Base-by-base conservation (phyloP, 768 basidiomycete species). In the Termitomyces sp. region DNA sequence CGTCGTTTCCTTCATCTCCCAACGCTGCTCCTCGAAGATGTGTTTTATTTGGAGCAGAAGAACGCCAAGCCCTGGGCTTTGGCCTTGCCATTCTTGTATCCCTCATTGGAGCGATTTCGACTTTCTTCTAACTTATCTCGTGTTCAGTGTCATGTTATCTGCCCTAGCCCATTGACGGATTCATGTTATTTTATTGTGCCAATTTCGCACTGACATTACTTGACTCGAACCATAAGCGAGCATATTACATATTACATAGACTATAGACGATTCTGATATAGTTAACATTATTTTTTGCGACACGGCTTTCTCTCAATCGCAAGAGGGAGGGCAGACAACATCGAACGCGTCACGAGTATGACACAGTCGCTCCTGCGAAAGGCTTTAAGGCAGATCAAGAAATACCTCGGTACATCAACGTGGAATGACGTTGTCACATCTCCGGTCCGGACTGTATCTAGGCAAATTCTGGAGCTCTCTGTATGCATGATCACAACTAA, bases 1-100 rank as follows among this genome's bases (percentile, higher is more conserved):
- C 74, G 18, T 68, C 71, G 3, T 77, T 67, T 64, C 62, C 75
- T 1, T 61, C 68, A 26, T 38, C 59, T 5, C 54, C 62, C 24
- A 68, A 64, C 54, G 63, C 62, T 18, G 64, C 67, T 10, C 18
- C 52, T 22, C 60, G 32, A 18, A 47, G 55, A 28, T 60, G 55
- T 60, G 54, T 32, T 5, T 14, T 62, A 16, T 53, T 62, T 38
- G 35, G 22, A 4, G 33, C 24, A 28, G 62, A 45, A 40, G 56
- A 47, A 46, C 36, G 32, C 11, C 57, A 57, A n/a, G 11, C 57
- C 38, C 38, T 59, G 3, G 18, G 58, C 22, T 18, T 67, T 48
- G 56, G 47, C 20, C 20, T 60, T 24, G 58, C 56, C 22, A 26
- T 69, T 14, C n/a, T 58, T 32, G 56, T 38, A 10, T 58, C 52